Evolutionary conservation across 164 flowering plant genomes (phyloP), one percentile per base, ranked within the genome.

Genomic region (Nymphaea colorata): DNA sequence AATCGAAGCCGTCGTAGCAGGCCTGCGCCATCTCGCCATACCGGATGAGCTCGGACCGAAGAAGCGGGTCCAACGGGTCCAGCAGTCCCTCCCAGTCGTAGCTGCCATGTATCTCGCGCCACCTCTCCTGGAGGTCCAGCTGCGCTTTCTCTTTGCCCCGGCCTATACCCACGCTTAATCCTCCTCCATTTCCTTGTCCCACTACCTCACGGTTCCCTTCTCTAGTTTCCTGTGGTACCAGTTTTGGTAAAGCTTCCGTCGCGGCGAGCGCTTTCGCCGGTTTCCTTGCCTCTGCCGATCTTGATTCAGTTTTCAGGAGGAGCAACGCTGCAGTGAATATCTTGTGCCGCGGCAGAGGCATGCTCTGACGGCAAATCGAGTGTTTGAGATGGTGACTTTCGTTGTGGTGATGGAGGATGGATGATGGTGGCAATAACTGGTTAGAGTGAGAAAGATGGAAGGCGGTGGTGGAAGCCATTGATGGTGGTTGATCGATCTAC

Each of bases 1-100:
- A 82, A 55, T 88, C 87, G 60, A 88, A 88, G 2, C 84, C 90
- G 59, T 88, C 74, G 74, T 88, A 88, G 59, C 86, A 84, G 0
- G 90, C 87, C 0, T 66, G 61, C 0, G 80, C 83, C 14, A 88
- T 79, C 45, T 85, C 85, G 0, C 91, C 94, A 17, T 88, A 88
- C 0, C 89, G 80, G 3, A 85, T 70, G 36, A 88, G 77, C 69
- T 88, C 90, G 43, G 72, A 69, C 4, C 80, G 78, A 47, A 88
- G 85, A 42, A 86, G 78, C 18, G 89, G 84, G 70, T 83, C 66
- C 68, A 88, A 73, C 5, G 94, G 94, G 5, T 82, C 72, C 14
- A 85, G 66, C 0, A 88, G 78, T 60, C 75, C 67, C 57, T 83
- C 84, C 94, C 94, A 86, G 69, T 88, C 65, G 73, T 82, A 76